A percentile compares a stretch with the other conserved stretches of the same genome.
Conservation (phyloP, 2,329 filamentous ascomycete genomes). For the Aotearoamyces nothofagi region DNA sequence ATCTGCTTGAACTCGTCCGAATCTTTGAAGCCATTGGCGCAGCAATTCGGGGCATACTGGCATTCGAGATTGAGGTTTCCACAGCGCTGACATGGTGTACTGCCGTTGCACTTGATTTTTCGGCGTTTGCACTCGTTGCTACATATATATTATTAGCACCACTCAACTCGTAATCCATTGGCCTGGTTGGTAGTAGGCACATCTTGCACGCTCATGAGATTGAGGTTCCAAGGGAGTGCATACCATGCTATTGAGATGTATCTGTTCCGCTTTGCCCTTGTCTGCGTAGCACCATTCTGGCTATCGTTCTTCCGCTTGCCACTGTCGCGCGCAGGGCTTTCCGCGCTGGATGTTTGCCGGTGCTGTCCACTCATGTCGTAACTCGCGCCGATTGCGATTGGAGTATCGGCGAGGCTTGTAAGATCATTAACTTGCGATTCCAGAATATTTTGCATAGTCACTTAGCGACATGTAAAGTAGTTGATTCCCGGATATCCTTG, state of each 20-base stretch:
- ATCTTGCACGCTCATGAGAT: slow-evolving; percentile 3
- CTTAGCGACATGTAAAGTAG: slow-evolving; percentile 1
- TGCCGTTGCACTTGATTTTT: slow-evolving; percentile 62
- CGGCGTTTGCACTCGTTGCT: slow-evolving; percentile 64
- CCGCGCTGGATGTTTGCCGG: slow-evolving; percentile 13
- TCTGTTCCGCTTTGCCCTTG: slow-evolving; percentile 20
- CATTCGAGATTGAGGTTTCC: slow-evolving; percentile 52
- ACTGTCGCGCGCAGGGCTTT: slow-evolving; percentile 14
- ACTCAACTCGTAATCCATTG: neutral
- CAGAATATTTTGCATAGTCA: slow-evolving; percentile 19
- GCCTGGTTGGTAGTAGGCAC: slow-evolving; percentile 3
- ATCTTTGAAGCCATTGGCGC: slow-evolving; percentile 72
- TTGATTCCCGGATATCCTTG: neutral
- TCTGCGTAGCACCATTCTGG: slow-evolving; percentile 11
- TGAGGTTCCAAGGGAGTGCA: slow-evolving; percentile 3
- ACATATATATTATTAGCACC: slow-evolving; percentile 1
- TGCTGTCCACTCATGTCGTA: slow-evolving; percentile 13
- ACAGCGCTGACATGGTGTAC: slow-evolving; percentile 51
- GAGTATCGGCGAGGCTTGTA: slow-evolving; percentile 17
- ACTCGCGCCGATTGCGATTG: slow-evolving; percentile 8
- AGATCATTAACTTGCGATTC: slow-evolving; percentile 19
- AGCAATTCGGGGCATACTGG: slow-evolving; percentile 51
- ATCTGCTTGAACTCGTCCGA: slow-evolving; percentile 82
- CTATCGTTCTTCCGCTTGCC: slow-evolving; percentile 17
- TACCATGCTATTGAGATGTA: slow-evolving; percentile 23